Evolutionary conservation across 192 early-diverging fungal species (phyloP).

Genomic region (Ambispora gerdemannii): DNA sequence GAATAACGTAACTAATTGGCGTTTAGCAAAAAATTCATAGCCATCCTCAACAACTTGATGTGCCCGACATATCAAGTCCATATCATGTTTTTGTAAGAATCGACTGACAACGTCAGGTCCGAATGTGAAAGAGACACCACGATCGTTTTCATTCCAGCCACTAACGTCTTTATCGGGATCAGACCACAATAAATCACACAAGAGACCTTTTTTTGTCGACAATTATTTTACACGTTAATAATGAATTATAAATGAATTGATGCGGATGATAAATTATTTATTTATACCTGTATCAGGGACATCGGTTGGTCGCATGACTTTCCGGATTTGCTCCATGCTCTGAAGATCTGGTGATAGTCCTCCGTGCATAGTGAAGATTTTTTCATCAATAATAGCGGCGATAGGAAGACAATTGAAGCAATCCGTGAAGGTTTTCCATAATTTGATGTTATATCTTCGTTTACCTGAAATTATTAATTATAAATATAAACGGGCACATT

Average conservation of each 20-base stretch:
- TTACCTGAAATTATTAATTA: constrained; percentile 59
- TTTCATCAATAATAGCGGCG: constrained; percentile 96
- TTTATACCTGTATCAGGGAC: constrained; percentile 88
- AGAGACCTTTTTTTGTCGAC: constrained; percentile 52
- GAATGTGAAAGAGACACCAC: constrained; percentile 94
- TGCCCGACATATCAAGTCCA: constrained; percentile 96
- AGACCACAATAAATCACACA: constrained; percentile 96
- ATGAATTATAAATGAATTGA: too few relatives aligned
- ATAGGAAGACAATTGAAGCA: constrained; percentile 99
- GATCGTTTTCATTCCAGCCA: constrained; percentile 97
- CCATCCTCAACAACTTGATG: constrained; percentile 99
- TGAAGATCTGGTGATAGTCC: constrained; percentile 95
- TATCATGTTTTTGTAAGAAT: constrained; percentile 94
- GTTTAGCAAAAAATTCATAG: constrained; percentile 98
- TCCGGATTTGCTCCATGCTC: constrained; percentile 95
- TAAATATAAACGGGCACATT: neutral
- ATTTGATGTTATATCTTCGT: constrained; percentile 95
- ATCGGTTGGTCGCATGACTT: constrained; percentile 96
- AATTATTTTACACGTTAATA: too few relatives aligned
- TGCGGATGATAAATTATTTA: too few relatives aligned
- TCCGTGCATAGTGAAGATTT: constrained; percentile 98
- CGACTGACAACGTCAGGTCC: constrained; percentile 91
- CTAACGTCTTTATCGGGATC: constrained; percentile 96
- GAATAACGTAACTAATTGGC: constrained; percentile 93
- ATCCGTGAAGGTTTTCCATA: constrained; percentile 99